phyloP scores from a whole-genome alignment of 306 rosid genomes.

The Ammopiptanthus mongolicus region DNA sequence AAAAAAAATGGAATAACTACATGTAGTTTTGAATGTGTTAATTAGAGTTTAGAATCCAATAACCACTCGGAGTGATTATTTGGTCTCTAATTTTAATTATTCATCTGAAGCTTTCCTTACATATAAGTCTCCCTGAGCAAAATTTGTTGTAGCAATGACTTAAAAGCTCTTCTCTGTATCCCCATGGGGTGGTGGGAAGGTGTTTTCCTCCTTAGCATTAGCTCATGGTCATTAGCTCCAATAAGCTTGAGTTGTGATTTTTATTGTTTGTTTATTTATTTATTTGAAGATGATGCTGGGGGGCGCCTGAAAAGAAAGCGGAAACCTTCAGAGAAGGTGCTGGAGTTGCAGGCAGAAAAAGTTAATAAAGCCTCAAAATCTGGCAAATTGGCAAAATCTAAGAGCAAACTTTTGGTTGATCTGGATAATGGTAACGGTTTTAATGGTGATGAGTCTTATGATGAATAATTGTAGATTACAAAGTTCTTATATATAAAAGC shows the following conservation, averaged over 20 bases:
- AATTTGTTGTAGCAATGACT: background rate
- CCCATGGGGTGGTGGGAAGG: background rate
- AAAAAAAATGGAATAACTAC: background rate
- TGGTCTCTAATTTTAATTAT: background rate
- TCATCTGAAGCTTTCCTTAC: background rate
- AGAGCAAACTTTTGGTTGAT: constrained; percentile 39
- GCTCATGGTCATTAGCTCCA: background rate
- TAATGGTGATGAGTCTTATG: constrained; percentile 47
- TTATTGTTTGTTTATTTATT: background rate
- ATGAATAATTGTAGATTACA: constrained; percentile 26
- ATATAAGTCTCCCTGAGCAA: background rate
- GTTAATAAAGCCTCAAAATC: constrained; percentile 55
- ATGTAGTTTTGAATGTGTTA: background rate
- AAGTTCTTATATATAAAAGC: background rate
- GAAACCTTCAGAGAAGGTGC: constrained; percentile 79
- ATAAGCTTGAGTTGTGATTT: background rate
- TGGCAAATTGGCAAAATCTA: constrained; percentile 42
- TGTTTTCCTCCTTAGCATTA: background rate
- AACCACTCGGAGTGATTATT: background rate
- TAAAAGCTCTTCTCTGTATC: background rate
- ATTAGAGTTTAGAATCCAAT: background rate
- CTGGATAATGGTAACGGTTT: constrained; percentile 46
- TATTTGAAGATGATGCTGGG: constrained; percentile 58
- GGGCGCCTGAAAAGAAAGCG: constrained; percentile 64
- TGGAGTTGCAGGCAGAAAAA: constrained; percentile 84